These are phyloP conservation scores for Trypanosoma brucei DNA, from an alignment of 208 protist genomes.

Conservation along the genomic window DNA sequence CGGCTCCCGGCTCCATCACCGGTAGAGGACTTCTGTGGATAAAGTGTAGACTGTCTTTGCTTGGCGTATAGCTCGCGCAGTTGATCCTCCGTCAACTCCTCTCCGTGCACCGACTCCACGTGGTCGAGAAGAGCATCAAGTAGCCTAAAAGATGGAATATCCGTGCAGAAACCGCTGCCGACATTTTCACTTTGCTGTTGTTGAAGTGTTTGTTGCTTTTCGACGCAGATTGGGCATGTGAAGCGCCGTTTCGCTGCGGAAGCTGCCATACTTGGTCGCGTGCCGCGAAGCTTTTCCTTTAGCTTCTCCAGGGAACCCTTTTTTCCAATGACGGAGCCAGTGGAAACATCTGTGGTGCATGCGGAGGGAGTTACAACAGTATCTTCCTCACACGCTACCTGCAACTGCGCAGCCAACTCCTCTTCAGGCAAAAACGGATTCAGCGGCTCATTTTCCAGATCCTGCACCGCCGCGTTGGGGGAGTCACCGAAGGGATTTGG, in stretches of 20 bases:
- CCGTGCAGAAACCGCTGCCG: no score
- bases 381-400: slow-evolving; percentile 10
- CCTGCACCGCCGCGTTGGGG: slow-evolving; percentile 45
- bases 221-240: slow-evolving; percentile 19
- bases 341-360: neutral
- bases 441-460: slow-evolving; percentile 67
- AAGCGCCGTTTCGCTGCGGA: slow-evolving; percentile 19
- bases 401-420: slow-evolving; percentile 18
- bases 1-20: neutral
- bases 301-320: slow-evolving; percentile 3
- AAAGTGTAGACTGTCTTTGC: slow-evolving; percentile 12
- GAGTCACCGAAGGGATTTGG: slow-evolving; percentile 82
- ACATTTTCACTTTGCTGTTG: neutral
- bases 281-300: slow-evolving; percentile 15
- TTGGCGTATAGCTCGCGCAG: slow-evolving; percentile 30
- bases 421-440: slow-evolving; percentile 75
- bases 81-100: slow-evolving; percentile 32
- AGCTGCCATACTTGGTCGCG: slow-evolving; percentile 17
- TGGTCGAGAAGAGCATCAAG: slow-evolving; percentile 64
- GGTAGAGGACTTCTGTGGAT: slow-evolving; percentile 9
- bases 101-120: slow-evolving; percentile 34
- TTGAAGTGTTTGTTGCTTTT: neutral
- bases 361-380: neutral
- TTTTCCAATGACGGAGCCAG: neutral
- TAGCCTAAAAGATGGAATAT: slow-evolving; percentile 39